Evolutionary conservation across 2,329 filamentous ascomycete species (phyloP).

Genomic region (Colletotrichum chrysophilum): DNA sequence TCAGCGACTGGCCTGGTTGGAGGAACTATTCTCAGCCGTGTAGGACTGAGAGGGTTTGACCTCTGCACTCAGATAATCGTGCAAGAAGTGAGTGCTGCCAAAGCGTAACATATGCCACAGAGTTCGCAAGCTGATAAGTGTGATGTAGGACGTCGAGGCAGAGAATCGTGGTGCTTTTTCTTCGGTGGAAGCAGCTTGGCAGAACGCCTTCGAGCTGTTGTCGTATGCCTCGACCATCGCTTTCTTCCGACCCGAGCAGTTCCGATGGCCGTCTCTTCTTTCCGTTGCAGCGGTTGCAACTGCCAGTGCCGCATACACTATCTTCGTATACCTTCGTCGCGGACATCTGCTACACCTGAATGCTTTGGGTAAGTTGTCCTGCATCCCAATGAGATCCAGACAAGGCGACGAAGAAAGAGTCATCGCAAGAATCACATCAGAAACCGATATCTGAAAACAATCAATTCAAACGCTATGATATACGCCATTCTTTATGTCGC

Average conservation of each 20-base stretch:
- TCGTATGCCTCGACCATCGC: constrained; percentile 71
- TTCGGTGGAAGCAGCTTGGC: constrained; percentile 68
- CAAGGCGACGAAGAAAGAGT: not conserved
- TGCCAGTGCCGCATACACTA: constrained; percentile 57
- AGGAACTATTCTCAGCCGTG: constrained; percentile 59
- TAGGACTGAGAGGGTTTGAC: constrained; percentile 68
- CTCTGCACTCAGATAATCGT: constrained; percentile 64
- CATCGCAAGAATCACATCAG: not conserved
- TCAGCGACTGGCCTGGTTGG: constrained; percentile 54
- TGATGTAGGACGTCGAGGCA: constrained; percentile 54
- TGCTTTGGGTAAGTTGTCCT: not conserved
- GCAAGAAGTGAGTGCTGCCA: constrained; percentile 53
- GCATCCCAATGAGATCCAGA: not conserved
- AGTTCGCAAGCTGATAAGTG: not conserved
- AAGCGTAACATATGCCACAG: not conserved
- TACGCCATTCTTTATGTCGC: not conserved
- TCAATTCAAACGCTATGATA: not conserved
- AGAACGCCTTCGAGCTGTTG: constrained; percentile 73
- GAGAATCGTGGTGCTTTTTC: constrained; percentile 72
- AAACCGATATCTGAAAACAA: not conserved
- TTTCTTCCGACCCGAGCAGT: constrained; percentile 67
- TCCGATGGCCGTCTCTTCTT: constrained; percentile 67
- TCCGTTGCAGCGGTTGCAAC: constrained; percentile 57
- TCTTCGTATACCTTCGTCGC: not conserved
- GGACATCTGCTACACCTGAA: not conserved